These are phyloP conservation scores for Pneumocystis canis DNA, from an alignment of 1,139 yeast species.

Conservation along the genomic window DNA sequence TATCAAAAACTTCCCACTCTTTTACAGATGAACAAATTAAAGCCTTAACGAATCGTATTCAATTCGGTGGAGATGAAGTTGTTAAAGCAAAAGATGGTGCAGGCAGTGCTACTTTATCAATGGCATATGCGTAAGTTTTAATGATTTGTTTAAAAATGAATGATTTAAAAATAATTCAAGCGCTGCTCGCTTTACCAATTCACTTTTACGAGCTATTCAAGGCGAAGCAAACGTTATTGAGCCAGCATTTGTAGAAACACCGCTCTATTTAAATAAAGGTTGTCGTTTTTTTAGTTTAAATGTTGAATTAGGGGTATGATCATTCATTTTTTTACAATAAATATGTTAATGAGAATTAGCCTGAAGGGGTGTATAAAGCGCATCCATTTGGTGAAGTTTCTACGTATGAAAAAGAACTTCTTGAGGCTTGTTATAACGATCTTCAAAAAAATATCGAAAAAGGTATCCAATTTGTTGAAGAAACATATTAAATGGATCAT, in stretches of 20 bases:
- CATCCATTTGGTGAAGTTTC: conserved; percentile 62
- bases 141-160: conserved; percentile 1
- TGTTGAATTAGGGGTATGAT: conserved; percentile 51
- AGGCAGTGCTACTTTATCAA: conserved; percentile 95
- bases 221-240: conserved; percentile 38
- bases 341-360: background rate
- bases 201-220: conserved; percentile 40
- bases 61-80: conserved; percentile 98
- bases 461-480: conserved; percentile 29
- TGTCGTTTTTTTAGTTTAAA: conserved; percentile 89
- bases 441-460: conserved; percentile 49
- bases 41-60: conserved; percentile 78
- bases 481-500: background rate
- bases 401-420: conserved; percentile 65
- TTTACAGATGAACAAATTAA: conserved; percentile 44
- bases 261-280: conserved; percentile 60
- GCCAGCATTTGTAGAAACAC: conserved; percentile 40
- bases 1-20: conserved; percentile 49
- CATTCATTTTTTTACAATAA: background rate
- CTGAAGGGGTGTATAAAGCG: conserved; percentile 66
- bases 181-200: conserved; percentile 23
- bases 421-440: conserved; percentile 31
- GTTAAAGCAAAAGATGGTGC: conserved; percentile 98
- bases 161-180: background rate
- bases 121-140: conserved; percentile 95